Base-by-base conservation (phyloP, 371 early-diverging fungal genomes). In the Mortierella sp. region DNA sequence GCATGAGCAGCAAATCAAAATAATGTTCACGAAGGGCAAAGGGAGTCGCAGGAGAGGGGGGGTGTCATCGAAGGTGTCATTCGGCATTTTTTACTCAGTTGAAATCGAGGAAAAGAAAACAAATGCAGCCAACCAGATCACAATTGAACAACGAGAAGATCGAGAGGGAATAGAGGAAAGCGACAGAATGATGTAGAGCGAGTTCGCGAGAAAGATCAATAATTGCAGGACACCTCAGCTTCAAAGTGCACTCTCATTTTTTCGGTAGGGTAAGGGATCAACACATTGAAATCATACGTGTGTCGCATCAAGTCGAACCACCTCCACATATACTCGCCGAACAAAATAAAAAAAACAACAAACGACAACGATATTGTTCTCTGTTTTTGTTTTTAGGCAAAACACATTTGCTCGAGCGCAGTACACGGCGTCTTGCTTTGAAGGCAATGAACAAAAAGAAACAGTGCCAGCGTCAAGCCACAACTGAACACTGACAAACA, bases 11-110 rank as follows among this genome's bases (percentile, higher is more conserved):
- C 11, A 21, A 60, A 60, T 11, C 14, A 58, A 28, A 28, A 31
- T 38, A 38, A 38, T 38, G 42, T 38, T 38, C 42, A 38, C 5
- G 42, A 38, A 38, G 42, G 42, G 5, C 42, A 38, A 38, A 38
- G 5, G 42, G 42, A 38, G 42, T 38, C 42, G 42, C 5, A 28
- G 60, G 31, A 6, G 16, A 16, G 26, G 10, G 8, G 58, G 71
- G 50, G 72, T 79, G 79, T 74, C 74, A 74, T 79, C 58, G 71
- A n/a, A 71, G 75, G 75, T 70, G 74, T 79, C 74, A 79, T 73
- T 65, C 24, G 65, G 38, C 65, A 31, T 28, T 2, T 31, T 31
- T 21, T 38, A 42, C 24, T 24, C 48, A 50, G 14, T 48, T 31
- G 72, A 28, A 72, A 70, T 3, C 3, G 4, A 1, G 26, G 7